Conservation (phyloP, 2,329 filamentous ascomycete genomes). For the Epichloe coenophiala region DNA sequence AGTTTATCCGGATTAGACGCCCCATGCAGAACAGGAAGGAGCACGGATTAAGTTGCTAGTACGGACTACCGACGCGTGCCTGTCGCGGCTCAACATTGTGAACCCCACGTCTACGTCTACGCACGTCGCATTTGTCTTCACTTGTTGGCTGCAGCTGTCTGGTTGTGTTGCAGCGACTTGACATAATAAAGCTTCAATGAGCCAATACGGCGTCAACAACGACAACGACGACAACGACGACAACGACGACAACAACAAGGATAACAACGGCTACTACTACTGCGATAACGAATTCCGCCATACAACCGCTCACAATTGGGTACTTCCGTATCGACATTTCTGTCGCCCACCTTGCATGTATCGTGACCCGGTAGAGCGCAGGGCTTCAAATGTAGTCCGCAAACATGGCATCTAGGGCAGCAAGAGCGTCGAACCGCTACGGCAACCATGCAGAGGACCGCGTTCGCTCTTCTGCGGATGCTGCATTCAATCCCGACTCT, state of each 20-base stretch:
- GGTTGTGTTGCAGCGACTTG: background rate
- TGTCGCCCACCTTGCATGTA: background rate
- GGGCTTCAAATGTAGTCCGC: slow-evolving; percentile 22
- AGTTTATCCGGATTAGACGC: slow-evolving; percentile 1
- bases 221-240: too few relatives aligned
- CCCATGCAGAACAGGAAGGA: background rate
- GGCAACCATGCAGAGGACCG: slow-evolving; percentile 26
- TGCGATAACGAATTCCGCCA: too few relatives aligned
- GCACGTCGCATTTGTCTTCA: background rate
- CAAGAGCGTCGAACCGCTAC: slow-evolving; percentile 30
- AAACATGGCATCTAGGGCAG: slow-evolving; percentile 28
- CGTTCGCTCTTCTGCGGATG: slow-evolving; percentile 22
- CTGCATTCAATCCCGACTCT: slow-evolving; percentile 15
- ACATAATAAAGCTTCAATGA: background rate
- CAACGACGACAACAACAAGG: too few relatives aligned
- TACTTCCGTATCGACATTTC: too few relatives aligned
- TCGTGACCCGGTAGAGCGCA: background rate
- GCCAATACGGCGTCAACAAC: background rate
- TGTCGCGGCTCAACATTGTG: background rate
- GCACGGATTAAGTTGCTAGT: too few relatives aligned
- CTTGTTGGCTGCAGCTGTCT: background rate
- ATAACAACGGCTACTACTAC: too few relatives aligned
- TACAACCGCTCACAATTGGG: too few relatives aligned
- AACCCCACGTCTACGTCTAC: background rate
- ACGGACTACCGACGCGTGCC: background rate